A percentile compares a stretch with the other conserved stretches of the same genome.
phyloP scores from a whole-genome alignment of 768 basidiomycete species.

The Suillus cothurnatus region DNA sequence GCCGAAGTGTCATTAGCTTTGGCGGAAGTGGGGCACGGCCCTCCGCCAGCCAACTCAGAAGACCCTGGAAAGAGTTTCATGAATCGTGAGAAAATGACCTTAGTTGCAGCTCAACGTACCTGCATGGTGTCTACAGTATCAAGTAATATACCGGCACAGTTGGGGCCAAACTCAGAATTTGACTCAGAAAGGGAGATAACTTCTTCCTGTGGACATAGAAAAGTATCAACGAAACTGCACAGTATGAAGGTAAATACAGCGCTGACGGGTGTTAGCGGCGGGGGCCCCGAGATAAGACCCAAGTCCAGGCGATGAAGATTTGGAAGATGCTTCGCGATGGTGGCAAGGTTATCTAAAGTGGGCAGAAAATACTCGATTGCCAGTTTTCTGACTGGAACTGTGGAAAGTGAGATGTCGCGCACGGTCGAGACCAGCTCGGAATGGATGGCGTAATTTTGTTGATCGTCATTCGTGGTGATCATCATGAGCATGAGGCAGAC shows the following conservation, averaged over 20 bases:
- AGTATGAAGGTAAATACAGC: background rate
- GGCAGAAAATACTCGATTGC: constrained; percentile 1
- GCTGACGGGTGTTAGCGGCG: background rate
- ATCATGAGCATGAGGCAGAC: background rate
- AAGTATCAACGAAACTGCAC: background rate
- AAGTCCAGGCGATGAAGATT: constrained; percentile 1
- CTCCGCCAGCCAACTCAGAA: background rate
- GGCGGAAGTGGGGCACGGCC: constrained; percentile 3
- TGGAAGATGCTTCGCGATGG: background rate
- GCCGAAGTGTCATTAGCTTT: background rate
- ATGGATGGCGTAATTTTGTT: background rate
- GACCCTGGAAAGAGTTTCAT: background rate
- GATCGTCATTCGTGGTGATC: background rate
- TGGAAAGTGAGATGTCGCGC: background rate
- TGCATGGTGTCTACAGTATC: background rate
- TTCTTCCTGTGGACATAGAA: background rate
- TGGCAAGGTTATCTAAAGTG: background rate
- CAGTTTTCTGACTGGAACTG: background rate
- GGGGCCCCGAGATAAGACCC: background rate
- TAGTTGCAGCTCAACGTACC: background rate
- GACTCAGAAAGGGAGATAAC: background rate
- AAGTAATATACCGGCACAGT: background rate
- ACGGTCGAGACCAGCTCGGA: background rate
- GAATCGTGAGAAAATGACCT: background rate
- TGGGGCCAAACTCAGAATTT: background rate